Percentiles rank a stretch among this genome's conserved stretches.
Conservation (phyloP, 495 filamentous ascomycete genomes). For the Annulohypoxylon bovei region DNA sequence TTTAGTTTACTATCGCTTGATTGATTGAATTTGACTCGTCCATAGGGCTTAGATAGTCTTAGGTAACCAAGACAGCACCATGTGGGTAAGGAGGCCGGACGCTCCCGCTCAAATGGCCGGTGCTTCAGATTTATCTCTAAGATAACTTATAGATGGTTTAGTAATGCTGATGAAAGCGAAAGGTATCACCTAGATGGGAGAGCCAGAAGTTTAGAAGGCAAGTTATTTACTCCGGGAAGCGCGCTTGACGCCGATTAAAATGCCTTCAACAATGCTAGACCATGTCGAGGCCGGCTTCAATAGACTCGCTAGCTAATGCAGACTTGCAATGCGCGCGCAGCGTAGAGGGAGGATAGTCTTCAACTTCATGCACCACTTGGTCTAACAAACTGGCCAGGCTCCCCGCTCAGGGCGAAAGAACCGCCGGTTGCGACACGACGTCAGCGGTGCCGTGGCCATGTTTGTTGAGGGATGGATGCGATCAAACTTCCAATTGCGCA, state of each 20-base stretch:
- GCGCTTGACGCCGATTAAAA: neutral
- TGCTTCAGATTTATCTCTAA: conserved; percentile 6
- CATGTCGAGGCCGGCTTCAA: neutral
- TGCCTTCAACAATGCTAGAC: neutral
- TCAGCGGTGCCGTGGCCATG: neutral
- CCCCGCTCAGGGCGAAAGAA: neutral
- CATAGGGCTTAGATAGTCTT: conserved; percentile 16
- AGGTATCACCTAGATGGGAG: neutral
- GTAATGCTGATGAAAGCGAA: neutral
- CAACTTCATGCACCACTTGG: neutral
- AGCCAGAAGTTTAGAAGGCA: neutral
- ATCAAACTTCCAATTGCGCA: neutral
- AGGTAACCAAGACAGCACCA: neutral
- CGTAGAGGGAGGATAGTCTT: neutral
- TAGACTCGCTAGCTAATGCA: conserved; percentile 12
- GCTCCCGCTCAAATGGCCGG: neutral
- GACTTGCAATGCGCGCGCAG: neutral
- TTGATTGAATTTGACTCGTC: conserved; percentile 1
- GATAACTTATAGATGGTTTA: neutral
- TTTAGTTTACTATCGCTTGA: neutral
- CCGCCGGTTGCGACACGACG: neutral
- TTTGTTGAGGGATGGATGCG: neutral
- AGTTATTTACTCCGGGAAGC: neutral
- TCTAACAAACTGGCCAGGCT: neutral
- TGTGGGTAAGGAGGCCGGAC: neutral